Conservation (phyloP, 441 rosid species). For the Pelargonium cotyledonis region DNA sequence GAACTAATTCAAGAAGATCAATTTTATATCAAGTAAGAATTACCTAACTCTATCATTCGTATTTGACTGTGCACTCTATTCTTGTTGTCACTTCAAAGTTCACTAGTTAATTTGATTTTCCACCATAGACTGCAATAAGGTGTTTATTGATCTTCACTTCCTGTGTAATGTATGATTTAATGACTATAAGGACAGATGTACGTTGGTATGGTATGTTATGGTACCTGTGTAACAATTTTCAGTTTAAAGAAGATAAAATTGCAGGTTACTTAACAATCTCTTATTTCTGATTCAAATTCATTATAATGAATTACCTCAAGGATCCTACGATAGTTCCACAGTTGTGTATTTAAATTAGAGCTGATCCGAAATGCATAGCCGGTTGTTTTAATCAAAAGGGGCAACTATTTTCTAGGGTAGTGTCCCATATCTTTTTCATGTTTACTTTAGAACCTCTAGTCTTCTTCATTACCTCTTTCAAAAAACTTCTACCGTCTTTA, state of each 20-base stretch:
- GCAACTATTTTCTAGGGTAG: too few relatives aligned
- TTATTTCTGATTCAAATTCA: not conserved
- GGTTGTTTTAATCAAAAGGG: too few relatives aligned
- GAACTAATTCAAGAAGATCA: conserved; percentile 53
- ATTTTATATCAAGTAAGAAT: conserved; percentile 64
- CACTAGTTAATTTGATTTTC: not conserved
- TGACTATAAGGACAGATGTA: not conserved
- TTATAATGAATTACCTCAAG: not conserved
- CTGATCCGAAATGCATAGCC: too few relatives aligned
- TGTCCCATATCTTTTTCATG: too few relatives aligned
- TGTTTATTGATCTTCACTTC: not conserved
- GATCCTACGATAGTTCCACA: too few relatives aligned
- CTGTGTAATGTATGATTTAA: not conserved
- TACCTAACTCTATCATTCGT: not conserved
- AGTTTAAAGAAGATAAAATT: not conserved
- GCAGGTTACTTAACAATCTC: not conserved
- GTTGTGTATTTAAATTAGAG: too few relatives aligned
- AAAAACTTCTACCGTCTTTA: too few relatives aligned
- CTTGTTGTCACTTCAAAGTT: conserved; percentile 7
- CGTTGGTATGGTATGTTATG: not conserved
- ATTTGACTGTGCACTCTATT: not conserved
- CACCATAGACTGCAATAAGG: not conserved
- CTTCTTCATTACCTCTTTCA: too few relatives aligned
- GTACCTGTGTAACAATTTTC: not conserved
- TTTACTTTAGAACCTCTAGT: too few relatives aligned